These are phyloP conservation scores for Asterophora parasitica DNA, from an alignment of 768 basidiomycete genomes.

Conservation along the genomic window DNA sequence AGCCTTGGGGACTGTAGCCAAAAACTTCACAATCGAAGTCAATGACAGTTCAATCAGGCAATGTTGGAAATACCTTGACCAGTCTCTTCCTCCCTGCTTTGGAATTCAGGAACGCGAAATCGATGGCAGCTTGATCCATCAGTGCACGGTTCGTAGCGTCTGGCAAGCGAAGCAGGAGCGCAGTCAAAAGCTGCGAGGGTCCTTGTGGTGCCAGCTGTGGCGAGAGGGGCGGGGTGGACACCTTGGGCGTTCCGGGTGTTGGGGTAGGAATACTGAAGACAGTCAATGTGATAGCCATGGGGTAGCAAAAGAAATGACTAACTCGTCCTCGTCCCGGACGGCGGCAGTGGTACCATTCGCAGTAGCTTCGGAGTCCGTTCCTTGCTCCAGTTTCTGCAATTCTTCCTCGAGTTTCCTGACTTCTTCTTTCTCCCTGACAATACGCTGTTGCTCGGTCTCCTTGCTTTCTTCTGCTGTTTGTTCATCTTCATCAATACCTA, in stretches of 20 bases:
- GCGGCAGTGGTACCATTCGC: conserved; percentile 15
- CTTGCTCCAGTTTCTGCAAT: conserved; percentile 55
- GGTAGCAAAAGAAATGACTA: conserved; percentile 13
- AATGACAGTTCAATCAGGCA: not conserved
- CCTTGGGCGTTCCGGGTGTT: conserved; percentile 63
- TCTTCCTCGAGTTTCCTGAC: conserved; percentile 75
- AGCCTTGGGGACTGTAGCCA: conserved; percentile 80
- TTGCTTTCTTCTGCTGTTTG: conserved; percentile 39
- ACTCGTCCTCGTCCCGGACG: conserved; percentile 39
- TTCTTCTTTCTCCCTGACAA: conserved; percentile 61
- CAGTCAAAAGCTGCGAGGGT: conserved; percentile 88
- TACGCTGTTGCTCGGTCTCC: conserved; percentile 47
- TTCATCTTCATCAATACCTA: conserved; percentile 64
- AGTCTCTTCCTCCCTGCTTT: conserved; percentile 93
- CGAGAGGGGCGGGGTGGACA: conserved; percentile 52
- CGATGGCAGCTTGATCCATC: conserved; percentile 91
- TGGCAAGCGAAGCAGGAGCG: conserved; percentile 83
- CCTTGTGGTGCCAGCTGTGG: conserved; percentile 81
- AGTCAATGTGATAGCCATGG: not conserved
- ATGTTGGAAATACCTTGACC: conserved; percentile 56
- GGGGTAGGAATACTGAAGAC: conserved; percentile 50
- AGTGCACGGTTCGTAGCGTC: conserved; percentile 89
- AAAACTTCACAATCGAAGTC: conserved; percentile 47
- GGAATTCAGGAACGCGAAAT: conserved; percentile 95
- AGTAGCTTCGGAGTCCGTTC: conserved; percentile 8